These are phyloP conservation scores for Metschnikowia lachancei DNA, from an alignment of 805 yeast genomes.

Conservation along the genomic window DNA sequence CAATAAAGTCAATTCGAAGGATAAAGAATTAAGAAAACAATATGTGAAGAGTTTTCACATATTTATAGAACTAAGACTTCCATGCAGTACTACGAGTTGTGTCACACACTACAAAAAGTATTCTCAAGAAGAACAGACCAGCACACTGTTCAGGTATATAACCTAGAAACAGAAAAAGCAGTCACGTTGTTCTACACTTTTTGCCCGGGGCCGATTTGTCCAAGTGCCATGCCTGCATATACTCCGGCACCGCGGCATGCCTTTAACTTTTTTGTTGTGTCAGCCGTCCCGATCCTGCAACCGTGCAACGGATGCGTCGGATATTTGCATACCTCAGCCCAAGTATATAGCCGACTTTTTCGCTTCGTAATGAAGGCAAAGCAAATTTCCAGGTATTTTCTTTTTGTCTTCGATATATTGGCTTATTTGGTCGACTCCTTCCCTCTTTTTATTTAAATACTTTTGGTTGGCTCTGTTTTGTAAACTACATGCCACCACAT, in stretches of 20 bases:
- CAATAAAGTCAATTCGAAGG: too few species aligned
- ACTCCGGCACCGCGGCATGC: constrained; percentile 10
- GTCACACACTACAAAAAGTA: too few species aligned
- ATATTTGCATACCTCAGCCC: constrained; percentile 3
- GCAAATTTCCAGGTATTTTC: not conserved
- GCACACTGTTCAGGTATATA: too few species aligned
- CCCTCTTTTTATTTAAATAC: not conserved
- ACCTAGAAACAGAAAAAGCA: not conserved
- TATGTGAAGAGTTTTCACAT: not conserved
- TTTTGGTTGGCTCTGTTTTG: not conserved
- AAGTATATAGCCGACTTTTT: constrained; percentile 3
- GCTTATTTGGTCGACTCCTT: not conserved
- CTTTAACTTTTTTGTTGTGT: constrained; percentile 4
- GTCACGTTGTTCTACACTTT: too few species aligned
- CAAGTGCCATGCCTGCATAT: constrained; percentile 6
- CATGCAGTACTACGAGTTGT: too few species aligned
- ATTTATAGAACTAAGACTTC: too few species aligned
- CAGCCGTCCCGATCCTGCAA: constrained; percentile 18
- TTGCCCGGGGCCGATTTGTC: constrained; percentile 2
- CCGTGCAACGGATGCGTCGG: constrained; percentile 12
- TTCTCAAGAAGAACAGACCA: too few species aligned
- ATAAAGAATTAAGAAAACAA: too few species aligned
- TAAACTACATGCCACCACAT: too few species aligned
- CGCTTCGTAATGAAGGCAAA: not conserved
- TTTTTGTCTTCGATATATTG: too few species aligned